Conservation (phyloP, 139 green algal genomes). For the Spirogloea muscicola region DNA sequence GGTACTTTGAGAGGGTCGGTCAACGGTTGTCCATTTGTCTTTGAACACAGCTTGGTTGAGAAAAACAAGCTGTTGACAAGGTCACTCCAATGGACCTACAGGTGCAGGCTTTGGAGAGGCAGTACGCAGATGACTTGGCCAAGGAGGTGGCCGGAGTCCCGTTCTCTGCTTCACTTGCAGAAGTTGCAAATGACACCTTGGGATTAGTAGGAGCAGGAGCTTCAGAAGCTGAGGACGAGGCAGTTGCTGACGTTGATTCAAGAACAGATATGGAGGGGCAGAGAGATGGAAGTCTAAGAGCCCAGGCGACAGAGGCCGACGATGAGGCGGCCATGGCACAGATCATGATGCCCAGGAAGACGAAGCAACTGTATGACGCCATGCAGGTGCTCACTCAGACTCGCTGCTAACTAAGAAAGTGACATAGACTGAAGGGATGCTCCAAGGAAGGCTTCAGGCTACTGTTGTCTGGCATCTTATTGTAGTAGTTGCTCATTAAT, state of each 20-base stretch:
- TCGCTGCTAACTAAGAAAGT: background rate
- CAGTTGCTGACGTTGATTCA: conserved; percentile 41
- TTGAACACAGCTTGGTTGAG: no score
- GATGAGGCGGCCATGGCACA: conserved; percentile 69
- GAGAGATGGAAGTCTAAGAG: background rate
- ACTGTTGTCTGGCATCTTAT: background rate
- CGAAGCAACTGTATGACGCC: conserved; percentile 77
- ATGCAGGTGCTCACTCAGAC: conserved; percentile 61
- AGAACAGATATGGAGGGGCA: background rate
- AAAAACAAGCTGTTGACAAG: background rate
- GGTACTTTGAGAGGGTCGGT: no score
- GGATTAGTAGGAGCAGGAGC: background rate
- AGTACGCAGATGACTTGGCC: conserved; percentile 34
- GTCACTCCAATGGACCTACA: background rate
- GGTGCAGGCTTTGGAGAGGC: conserved; percentile 26
- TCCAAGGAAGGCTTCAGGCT: background rate
- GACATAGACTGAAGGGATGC: no score
- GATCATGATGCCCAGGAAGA: conserved; percentile 90
- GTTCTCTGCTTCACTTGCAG: conserved; percentile 36
- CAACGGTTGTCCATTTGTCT: no score
- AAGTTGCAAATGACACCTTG: background rate
- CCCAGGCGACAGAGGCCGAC: conserved; percentile 39
- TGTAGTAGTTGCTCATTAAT: background rate
- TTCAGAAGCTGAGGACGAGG: background rate
- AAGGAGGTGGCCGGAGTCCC: conserved; percentile 34